Conservation (phyloP, 2,329 filamentous ascomycete species). For the Aspergillus bombycis region DNA sequence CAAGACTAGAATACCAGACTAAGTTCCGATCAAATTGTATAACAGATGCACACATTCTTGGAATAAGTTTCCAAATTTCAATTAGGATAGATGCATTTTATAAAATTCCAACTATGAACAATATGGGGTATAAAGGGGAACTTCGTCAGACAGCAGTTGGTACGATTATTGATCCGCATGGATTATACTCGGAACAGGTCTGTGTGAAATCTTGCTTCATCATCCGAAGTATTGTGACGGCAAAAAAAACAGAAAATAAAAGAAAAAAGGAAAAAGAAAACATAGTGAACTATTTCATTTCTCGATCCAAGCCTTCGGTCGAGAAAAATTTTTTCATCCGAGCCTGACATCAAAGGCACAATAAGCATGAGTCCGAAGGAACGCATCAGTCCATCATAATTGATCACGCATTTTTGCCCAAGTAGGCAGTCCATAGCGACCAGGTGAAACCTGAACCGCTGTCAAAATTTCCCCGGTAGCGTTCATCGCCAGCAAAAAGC, state of each 20-base stretch:
- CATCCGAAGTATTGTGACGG: constrained; percentile 41
- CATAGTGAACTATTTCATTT: not conserved
- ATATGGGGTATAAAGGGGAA: constrained; percentile 19
- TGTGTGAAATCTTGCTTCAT: constrained; percentile 62
- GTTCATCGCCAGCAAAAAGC: not conserved
- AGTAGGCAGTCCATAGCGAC: not conserved
- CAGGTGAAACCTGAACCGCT: not conserved
- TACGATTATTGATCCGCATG: constrained; percentile 52
- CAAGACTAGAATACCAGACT: not conserved
- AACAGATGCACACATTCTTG: too few species aligned
- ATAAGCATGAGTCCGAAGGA: not conserved
- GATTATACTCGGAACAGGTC: constrained; percentile 68
- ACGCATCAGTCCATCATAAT: not conserved
- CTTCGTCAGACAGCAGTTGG: constrained; percentile 54
- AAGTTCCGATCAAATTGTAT: not conserved
- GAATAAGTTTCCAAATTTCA: not conserved
- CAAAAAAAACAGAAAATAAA: not conserved
- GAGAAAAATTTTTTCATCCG: not conserved
- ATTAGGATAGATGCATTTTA: too few species aligned
- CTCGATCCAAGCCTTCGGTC: not conserved
- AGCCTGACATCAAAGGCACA: not conserved
- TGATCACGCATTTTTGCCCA: not conserved
- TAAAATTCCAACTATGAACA: not conserved
- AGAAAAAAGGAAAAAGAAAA: constrained; percentile 8
- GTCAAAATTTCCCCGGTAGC: too few species aligned